These are phyloP conservation scores for Caryopteris hybrid DNA, from an alignment of 305 asterid genomes.

Conservation along the genomic window DNA sequence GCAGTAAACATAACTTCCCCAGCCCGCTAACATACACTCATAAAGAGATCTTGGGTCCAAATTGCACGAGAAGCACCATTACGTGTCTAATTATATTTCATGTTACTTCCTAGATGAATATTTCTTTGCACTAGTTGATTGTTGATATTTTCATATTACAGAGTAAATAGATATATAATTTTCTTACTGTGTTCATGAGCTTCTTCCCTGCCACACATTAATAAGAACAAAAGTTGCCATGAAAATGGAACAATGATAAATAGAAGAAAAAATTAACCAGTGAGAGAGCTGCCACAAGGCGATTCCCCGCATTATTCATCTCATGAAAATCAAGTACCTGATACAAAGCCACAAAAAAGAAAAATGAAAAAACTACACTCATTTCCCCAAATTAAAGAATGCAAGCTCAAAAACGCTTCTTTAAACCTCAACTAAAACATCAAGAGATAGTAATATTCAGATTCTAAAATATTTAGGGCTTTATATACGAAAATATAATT, in stretches of 20 bases:
- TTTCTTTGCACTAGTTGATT: not conserved
- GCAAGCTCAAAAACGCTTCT: slow-evolving; percentile 12
- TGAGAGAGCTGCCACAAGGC: slow-evolving; percentile 83
- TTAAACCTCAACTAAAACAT: not conserved
- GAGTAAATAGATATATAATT: not conserved
- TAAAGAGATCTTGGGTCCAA: not conserved
- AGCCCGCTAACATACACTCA: not conserved
- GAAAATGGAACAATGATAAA: not conserved
- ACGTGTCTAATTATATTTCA: not conserved
- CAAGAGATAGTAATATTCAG: not conserved
- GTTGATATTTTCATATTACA: not conserved
- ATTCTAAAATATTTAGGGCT: not conserved
- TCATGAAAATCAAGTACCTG: slow-evolving; percentile 91
- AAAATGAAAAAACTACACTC: not conserved
- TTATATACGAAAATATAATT: not conserved
- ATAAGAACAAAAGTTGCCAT: not conserved
- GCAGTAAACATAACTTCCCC: not conserved
- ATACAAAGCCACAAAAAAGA: not conserved
- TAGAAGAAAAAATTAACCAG: slow-evolving; percentile 41
- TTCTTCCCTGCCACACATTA: not conserved
- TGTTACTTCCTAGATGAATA: not conserved
- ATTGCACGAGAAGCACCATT: not conserved
- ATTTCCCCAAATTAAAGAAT: not conserved
- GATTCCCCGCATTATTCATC: slow-evolving; percentile 73
- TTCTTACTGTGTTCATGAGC: not conserved